Evolutionary conservation across 2,329 filamentous ascomycete species (phyloP).

Genomic region (Aspergillus sp.): DNA sequence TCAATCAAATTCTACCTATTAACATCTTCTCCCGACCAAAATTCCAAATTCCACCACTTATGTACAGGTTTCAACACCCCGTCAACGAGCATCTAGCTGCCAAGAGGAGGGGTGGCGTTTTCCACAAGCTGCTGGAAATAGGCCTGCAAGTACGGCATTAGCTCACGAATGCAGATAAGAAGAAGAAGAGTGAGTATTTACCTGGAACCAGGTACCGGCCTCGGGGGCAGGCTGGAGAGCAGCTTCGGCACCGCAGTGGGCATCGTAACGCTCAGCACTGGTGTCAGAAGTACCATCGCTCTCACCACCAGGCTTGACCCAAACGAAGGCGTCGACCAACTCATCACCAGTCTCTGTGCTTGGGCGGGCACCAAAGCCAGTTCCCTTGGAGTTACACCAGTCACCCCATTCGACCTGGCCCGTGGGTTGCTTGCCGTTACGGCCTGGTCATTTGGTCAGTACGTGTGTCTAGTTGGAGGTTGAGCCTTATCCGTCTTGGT

Average conservation of each 20-base stretch:
- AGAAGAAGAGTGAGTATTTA: conserved; percentile 31
- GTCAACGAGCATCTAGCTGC: background rate
- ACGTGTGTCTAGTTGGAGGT: background rate
- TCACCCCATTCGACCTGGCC: conserved; percentile 59
- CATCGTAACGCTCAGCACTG: conserved; percentile 53
- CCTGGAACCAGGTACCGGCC: conserved; percentile 66
- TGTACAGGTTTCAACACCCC: too few species aligned
- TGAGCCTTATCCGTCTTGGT: fast-evolving
- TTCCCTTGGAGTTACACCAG: conserved; percentile 66
- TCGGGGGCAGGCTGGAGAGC: conserved; percentile 66
- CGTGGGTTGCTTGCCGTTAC: conserved; percentile 63
- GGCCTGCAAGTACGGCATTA: conserved; percentile 15
- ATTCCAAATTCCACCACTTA: too few species aligned
- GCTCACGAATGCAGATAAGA: conserved; percentile 14
- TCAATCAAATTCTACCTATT: too few species aligned
- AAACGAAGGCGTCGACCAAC: conserved; percentile 66
- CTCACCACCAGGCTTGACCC: conserved; percentile 67
- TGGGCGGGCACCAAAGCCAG: conserved; percentile 65
- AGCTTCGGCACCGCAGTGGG: conserved; percentile 54
- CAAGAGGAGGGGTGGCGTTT: conserved; percentile 28
- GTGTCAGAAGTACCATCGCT: conserved; percentile 53
- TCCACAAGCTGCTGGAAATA: conserved; percentile 31
- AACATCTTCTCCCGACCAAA: too few species aligned
- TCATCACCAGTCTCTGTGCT: conserved; percentile 60
- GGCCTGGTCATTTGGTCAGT: conserved; percentile 38